A percentile compares a stretch with the other conserved stretches of the same genome.
Evolutionary conservation across 768 basidiomycete genomes (phyloP).

Genomic region (Porpolomopsis calyptriformis): DNA sequence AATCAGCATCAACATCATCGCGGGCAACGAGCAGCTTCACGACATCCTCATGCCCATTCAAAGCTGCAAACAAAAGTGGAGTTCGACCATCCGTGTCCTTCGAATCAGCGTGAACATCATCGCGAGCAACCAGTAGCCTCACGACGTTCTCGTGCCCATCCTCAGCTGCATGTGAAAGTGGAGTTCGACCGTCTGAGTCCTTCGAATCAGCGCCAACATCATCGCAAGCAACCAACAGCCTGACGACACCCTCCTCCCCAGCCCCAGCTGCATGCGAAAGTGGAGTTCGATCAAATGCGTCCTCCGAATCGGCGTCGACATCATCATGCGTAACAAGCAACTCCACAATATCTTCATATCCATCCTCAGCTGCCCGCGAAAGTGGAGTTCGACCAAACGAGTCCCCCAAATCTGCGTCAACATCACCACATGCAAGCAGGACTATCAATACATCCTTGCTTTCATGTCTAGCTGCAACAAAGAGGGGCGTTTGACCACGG

Average conservation of each 20-base stretch:
- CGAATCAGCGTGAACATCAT: background rate
- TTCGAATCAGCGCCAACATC: background rate
- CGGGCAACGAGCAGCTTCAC: too few relatives aligned
- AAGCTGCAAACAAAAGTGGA: too few relatives aligned
- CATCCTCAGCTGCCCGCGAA: conserved; percentile 3
- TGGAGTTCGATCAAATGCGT: background rate
- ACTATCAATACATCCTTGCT: conserved; percentile 5
- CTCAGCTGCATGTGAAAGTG: too few relatives aligned
- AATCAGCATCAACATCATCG: too few relatives aligned
- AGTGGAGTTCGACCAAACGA: too few relatives aligned
- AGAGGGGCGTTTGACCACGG: conserved; percentile 5
- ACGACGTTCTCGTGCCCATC: background rate
- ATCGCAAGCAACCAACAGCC: too few relatives aligned
- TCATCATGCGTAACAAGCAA: conserved; percentile 2
- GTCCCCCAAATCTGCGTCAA: conserved; percentile 4
- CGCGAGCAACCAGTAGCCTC: background rate
- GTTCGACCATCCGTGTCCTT: too few relatives aligned
- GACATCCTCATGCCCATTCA: too few relatives aligned
- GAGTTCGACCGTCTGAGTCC: too few relatives aligned
- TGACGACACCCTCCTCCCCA: too few relatives aligned
- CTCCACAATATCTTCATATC: conserved; percentile 4
- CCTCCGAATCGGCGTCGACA: background rate
- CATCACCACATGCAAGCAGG: conserved; percentile 4
- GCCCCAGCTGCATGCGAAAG: too few relatives aligned
- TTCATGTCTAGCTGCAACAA: conserved; percentile 7